Conservation (phyloP, 495 filamentous ascomycete genomes). For the Penicillium parvum region DNA sequence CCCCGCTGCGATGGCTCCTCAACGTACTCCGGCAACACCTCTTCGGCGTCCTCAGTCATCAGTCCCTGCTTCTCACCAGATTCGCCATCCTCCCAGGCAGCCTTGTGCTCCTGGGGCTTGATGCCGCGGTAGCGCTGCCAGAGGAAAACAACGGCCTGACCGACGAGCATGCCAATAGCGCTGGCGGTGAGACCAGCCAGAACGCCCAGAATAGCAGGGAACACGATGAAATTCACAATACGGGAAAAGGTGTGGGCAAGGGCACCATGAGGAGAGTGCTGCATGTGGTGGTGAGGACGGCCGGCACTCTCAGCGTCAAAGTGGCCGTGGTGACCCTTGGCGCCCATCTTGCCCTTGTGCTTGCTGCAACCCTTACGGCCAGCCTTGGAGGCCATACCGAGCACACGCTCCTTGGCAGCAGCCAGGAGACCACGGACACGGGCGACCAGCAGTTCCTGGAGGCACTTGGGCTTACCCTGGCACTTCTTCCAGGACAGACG, state of each 20-base stretch:
- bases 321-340: constrained; percentile 11
- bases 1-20: constrained; percentile 26
- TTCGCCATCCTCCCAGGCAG: constrained; percentile 33
- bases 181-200: constrained; percentile 47
- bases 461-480: constrained; percentile 37
- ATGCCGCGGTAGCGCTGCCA: constrained; percentile 45
- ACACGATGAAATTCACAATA: constrained; percentile 46
- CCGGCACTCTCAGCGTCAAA: constrained; percentile 14
- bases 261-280: constrained; percentile 30
- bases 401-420: constrained; percentile 37
- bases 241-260: constrained; percentile 42
- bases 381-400: constrained; percentile 26
- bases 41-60: constrained; percentile 30
- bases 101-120: constrained; percentile 24
- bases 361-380: constrained; percentile 31
- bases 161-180: constrained; percentile 51
- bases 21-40: constrained; percentile 30
- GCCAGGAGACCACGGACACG: constrained; percentile 38
- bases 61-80: constrained; percentile 40
- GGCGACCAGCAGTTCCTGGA: constrained; percentile 34
- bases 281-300: constrained; percentile 25
- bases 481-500: constrained; percentile 39
- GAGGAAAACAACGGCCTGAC: constrained; percentile 46
- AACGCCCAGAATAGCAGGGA: constrained; percentile 45
- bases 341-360: constrained; percentile 15